Conservation (phyloP, 768 basidiomycete species). For the Termitomyces sp. region DNA sequence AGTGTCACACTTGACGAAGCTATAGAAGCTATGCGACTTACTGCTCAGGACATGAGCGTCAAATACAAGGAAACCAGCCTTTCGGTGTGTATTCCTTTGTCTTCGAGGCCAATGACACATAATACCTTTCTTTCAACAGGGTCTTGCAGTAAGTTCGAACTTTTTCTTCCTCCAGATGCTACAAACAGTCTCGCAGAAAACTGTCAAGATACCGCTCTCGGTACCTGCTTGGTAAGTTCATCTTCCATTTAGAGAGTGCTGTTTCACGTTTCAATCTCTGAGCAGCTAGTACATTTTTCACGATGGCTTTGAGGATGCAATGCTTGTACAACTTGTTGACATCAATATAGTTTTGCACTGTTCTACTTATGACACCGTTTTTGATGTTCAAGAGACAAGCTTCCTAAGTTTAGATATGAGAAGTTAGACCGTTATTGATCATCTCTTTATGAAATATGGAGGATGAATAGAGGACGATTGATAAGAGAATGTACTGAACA, state of each 20-base stretch:
- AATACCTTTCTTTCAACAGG: conserved; percentile 20
- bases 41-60: conserved; percentile 90
- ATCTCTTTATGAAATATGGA: not conserved
- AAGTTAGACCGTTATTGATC: not conserved
- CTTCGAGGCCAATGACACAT: conserved; percentile 1
- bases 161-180: not conserved
- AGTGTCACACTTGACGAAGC: conserved; percentile 90
- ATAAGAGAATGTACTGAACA: not conserved
- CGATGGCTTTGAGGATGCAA: not conserved
- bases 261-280: not conserved
- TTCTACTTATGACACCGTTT: not conserved
- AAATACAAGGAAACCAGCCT: conserved; percentile 96
- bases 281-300: not conserved
- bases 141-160: conserved; percentile 31
- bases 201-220: conserved; percentile 79
- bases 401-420: not conserved
- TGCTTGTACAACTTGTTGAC: not conserved
- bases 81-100: conserved; percentile 47
- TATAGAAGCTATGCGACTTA: conserved; percentile 91
- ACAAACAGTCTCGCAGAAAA: conserved; percentile 36
- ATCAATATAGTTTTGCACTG: not conserved
- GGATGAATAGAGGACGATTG: not conserved
- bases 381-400: not conserved
- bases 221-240: conserved; percentile 68
- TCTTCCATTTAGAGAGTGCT: not conserved